A percentile compares a stretch with the other conserved stretches of the same genome.
Conservation (phyloP, 1,284 basidiomycete genomes). For the Fomitopsis palustris region DNA sequence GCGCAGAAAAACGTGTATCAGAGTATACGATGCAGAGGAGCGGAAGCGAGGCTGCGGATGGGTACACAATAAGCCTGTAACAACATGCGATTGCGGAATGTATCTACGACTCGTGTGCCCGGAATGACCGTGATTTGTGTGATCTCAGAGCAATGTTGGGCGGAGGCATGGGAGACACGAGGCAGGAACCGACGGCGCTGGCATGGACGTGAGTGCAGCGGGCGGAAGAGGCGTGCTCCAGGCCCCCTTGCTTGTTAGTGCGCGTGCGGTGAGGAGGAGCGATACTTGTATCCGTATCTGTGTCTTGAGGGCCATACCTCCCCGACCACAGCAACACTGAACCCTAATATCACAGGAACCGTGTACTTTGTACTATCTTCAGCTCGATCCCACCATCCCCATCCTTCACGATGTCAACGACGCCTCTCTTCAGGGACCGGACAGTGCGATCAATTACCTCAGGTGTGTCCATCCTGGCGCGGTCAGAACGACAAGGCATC, state of each 20-base stretch:
- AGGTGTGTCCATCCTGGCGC: neutral
- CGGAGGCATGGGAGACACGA: neutral
- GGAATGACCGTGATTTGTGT: neutral
- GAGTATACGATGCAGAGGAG: neutral
- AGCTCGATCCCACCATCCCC: neutral
- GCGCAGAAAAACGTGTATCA: neutral
- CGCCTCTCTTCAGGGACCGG: slow-evolving; percentile 10
- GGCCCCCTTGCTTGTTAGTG: neutral
- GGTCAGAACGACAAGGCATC: neutral
- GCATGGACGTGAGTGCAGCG: neutral
- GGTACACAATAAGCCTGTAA: neutral
- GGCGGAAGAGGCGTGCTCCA: slow-evolving; percentile 4
- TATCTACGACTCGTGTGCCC: neutral
- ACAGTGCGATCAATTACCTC: slow-evolving; percentile 13
- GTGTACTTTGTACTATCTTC: neutral
- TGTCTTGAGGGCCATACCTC: neutral
- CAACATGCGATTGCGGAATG: neutral
- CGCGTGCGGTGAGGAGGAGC: neutral
- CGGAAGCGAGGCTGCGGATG: neutral
- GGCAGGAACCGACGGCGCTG: neutral
- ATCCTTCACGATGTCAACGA: neutral
- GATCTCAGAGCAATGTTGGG: neutral
- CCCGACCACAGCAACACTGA: neutral
- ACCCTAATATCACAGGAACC: neutral
- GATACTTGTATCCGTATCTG: neutral